Evolutionary conservation across 176 grass and related monocot genomes (phyloP), one percentile per base, ranked within the genome.

Genomic region (Echinochloa phyllopogon): DNA sequence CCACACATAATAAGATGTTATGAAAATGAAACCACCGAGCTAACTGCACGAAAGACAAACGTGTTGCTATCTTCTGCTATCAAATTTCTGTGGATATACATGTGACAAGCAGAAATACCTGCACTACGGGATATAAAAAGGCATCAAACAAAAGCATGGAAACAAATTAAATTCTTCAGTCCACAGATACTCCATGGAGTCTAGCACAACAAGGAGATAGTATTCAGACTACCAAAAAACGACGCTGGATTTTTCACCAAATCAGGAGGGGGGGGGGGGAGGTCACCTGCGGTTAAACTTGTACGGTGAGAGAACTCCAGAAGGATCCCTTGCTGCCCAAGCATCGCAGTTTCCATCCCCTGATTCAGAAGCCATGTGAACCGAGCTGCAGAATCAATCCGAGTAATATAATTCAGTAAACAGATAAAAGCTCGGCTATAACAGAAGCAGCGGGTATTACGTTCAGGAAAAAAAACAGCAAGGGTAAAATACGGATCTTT

Each of bases 271-370:
- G 72, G 9, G 14, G 2, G 15, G 27, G 72, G 9, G 14, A 38
- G 20, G 17, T 1, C 49, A 95, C 93, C 90, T 95, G 23, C 93
- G 85, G 75, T 81, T 51, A 48, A 97, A 97, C 11, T 61, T 94
- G 84, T 94, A 89, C 2, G 91, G 94, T 3, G 94, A 97, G 50
- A 97, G 89, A 60, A 79, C 38, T 82, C 94, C 94, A 0, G 89
- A 91, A 70, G 77, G 60, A 86, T 93, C 84, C 55, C 69, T 93
- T 0, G 91, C 94, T 5, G 94, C 94, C 94, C 94, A 97, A 39
- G 73, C 84, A 20, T 89, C 49, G 68, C 94, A 97, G 81, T 93
- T 91, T 21, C 84, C 84, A 11, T 8, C 57, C 40, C 80, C 89
- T 57, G 24, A 56, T 56, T 83, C 75, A 50, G 64, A 62, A 74